phyloP scores from a whole-genome alignment of 306 rosid genomes.

The Spatholobus suberectus region DNA sequence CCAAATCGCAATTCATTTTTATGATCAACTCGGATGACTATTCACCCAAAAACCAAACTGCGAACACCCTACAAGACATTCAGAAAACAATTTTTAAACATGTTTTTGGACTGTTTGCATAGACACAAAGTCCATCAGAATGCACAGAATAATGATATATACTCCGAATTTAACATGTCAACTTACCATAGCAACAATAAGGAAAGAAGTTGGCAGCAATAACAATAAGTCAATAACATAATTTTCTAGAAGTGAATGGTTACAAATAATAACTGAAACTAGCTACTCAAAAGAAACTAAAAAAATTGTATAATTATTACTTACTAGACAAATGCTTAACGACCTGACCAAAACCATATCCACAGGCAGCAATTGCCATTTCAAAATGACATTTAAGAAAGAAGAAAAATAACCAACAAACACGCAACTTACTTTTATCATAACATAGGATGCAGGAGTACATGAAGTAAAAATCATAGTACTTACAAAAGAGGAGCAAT shows the following conservation, averaged over 20 bases:
- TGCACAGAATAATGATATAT: neutral
- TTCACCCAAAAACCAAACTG: neutral
- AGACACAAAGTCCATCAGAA: conserved; percentile 9
- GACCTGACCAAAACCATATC: neutral
- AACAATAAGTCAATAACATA: too few species aligned
- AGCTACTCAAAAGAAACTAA: neutral
- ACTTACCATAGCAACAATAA: conserved; percentile 2
- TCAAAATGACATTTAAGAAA: neutral
- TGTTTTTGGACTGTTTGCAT: neutral
- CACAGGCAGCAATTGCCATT: neutral
- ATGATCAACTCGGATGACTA: neutral
- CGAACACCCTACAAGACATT: neutral
- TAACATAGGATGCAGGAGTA: neutral
- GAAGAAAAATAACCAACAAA: neutral
- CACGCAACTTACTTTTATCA: neutral
- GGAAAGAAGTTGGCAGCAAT: neutral
- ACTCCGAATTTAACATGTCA: conserved; percentile 10
- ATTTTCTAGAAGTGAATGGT: too few species aligned
- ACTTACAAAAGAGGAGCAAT: neutral
- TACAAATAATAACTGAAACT: neutral
- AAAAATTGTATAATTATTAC: neutral
- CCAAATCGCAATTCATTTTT: neutral
- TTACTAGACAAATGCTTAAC: neutral
- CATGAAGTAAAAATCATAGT: neutral
- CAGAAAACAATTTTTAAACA: neutral